Evolutionary conservation across 768 basidiomycete species (phyloP), one percentile per base, ranked within the genome.

Genomic region (Auricularia sp.): DNA sequence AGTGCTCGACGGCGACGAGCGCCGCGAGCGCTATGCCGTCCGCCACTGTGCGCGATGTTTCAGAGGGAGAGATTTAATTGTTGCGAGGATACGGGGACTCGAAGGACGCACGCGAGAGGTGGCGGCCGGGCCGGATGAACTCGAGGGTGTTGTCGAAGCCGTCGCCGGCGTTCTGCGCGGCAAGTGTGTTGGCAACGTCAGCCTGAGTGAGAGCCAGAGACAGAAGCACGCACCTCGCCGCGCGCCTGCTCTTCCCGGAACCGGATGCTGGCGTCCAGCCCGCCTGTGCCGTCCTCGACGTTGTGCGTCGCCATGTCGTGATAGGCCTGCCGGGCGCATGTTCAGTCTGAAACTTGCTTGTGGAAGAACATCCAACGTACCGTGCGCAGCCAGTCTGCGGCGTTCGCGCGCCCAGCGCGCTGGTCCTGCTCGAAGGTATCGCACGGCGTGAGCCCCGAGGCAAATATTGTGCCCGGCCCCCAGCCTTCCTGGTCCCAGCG

Each of bases 241-340:
- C 47, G 47, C 14, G 14, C 47, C 10, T 6, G 14, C 47, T 51
- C 47, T 14, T 42, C 39, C 1, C 8, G 81, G 63, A 80, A 82
- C 33, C 73, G 77, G 64, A 83, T 75, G 11, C 80, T 81, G 21
- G 78, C 79, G 65, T 83, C 82, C 63, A 83, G 56, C 18, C 82
- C 81, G 23, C 81, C 82, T 1, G 75, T 76, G 8, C 80, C 80
- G 68, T 76, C 74, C 16, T 75, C 73, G 34, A 72, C 71, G 67
- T 82, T 77, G 62, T 80, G 74, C 7, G 81, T 80, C 23, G 80
- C 75, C 74, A 79, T 77, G 70, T 83, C 81, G 68, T 83, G 81
- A 67, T 80, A 83, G 35, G 80, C 77, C 79, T 67, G 64, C 29
- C 29, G n/a, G n/a, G n/a, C n/a, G n/a, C n/a, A n/a, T n/a, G 11